Base-by-base conservation (phyloP, 2,329 filamentous ascomycete genomes). In the Trichoderma sp. region DNA sequence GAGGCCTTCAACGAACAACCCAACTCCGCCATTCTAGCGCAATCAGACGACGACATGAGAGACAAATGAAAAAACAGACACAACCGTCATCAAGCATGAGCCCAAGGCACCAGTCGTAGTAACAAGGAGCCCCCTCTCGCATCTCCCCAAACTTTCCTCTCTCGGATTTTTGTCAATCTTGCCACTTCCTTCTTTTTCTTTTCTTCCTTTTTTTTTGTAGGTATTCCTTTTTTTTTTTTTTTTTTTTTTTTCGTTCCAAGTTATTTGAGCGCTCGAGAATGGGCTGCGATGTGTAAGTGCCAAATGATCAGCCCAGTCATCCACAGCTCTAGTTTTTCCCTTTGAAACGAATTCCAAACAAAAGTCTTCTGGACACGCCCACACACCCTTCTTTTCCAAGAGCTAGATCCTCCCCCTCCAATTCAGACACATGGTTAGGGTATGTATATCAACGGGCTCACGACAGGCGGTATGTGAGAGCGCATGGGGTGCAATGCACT, bases 1-100 rank as follows among this genome's bases (percentile, higher is more conserved):
- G 61, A 69, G 67, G 68, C 69, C 63, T 70, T 69, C 54, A 71
- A 69, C 60, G 67, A 71, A 71, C 67, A 71, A 72, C 71, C 71
- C 70, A 72, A 73, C 72, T 71, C 72, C 72, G 61, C 72, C 71
- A 73, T 70, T 73, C 72, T 73, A 73, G 72, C 68, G 71, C 72
- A 73, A 73, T 72, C 71, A 72, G 66, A 53, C 69, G 71, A 71
- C 53, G 68, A 71, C 68, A 71, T 64, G 67, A 70, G 66, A 70
- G 68, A 71, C 64, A 64, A 39, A 68, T 64, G 64, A 67, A 68
- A 69, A 69, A 63, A 54, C 56, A 60, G 35, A 70, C 60, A 68
- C 68, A 71, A 70, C 67, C 61, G 60, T 69, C 67, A 68, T 68
- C 45, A 68, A 56, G 32, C 67, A 60, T 67, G 34, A 67, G 52